A percentile compares a stretch with the other conserved stretches of the same genome.
These are phyloP conservation scores for Dalbergia cochinchinensis DNA, from an alignment of 306 rosid genomes.

Conservation along the genomic window DNA sequence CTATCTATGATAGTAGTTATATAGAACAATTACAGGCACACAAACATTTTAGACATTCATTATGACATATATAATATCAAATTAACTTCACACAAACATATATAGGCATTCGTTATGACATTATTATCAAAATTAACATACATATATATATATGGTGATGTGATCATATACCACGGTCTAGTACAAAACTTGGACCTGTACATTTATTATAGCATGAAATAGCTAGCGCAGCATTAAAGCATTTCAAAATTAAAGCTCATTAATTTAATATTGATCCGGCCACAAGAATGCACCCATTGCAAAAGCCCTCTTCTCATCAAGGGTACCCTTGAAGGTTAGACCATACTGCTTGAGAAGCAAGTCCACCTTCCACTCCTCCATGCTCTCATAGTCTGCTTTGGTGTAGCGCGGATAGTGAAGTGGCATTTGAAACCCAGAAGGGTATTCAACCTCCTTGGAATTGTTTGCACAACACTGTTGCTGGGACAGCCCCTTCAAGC, in stretches of 20 bases:
- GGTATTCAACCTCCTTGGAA: slow-evolving; percentile 12
- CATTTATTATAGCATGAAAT: slow-evolving; percentile 1
- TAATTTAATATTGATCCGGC: slow-evolving; percentile 67
- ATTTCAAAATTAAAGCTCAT: neutral
- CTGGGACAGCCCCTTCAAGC: slow-evolving; percentile 26
- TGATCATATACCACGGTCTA: neutral
- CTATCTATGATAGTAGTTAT: too few species aligned
- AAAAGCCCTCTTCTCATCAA: slow-evolving; percentile 68
- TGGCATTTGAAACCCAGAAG: slow-evolving; percentile 71
- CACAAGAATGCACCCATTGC: slow-evolving; percentile 80
- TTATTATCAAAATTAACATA: neutral
- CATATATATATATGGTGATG: neutral
- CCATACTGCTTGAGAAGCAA: slow-evolving; percentile 77
- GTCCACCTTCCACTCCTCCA: slow-evolving; percentile 85
- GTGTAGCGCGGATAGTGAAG: slow-evolving; percentile 80
- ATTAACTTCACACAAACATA: neutral
- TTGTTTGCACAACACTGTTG: neutral
- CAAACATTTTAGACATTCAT: neutral
- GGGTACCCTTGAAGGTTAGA: slow-evolving; percentile 53
- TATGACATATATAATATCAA: neutral
- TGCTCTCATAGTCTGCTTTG: slow-evolving; percentile 68
- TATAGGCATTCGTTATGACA: too few species aligned
- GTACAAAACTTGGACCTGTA: slow-evolving; percentile 21
- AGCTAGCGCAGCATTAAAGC: neutral
- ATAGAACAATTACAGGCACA: neutral